These are phyloP conservation scores for Laburnicola sp. DNA, from an alignment of 2,329 filamentous ascomycete species.

Conservation along the genomic window DNA sequence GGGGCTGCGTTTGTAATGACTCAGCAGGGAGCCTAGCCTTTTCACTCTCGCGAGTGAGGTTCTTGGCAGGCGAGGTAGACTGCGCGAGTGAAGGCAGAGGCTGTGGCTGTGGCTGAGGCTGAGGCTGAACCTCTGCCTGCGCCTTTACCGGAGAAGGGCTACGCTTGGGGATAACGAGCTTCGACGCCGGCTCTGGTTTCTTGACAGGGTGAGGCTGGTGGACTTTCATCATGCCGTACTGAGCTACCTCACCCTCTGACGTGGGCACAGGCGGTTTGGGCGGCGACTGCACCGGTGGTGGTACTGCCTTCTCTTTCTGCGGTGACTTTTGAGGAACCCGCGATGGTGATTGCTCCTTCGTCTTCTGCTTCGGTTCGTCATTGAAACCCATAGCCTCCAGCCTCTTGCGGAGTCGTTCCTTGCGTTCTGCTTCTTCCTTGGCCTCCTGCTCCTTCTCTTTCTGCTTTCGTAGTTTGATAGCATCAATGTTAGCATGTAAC, in stretches of 20 bases:
- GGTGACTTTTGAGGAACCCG: slow-evolving; percentile 37
- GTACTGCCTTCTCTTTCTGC: slow-evolving; percentile 51
- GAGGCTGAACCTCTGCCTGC: slow-evolving; percentile 23
- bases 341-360: slow-evolving; percentile 45
- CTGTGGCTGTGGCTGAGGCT: slow-evolving; percentile 17
- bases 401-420: slow-evolving; percentile 72
- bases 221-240: slow-evolving; percentile 66
- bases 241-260: slow-evolving; percentile 60
- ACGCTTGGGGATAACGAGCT: slow-evolving; percentile 19
- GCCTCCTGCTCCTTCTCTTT: slow-evolving; percentile 59
- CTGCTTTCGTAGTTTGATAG: slow-evolving; percentile 68
- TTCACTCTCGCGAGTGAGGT: slow-evolving; percentile 27
- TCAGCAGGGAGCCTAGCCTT: slow-evolving; percentile 22
- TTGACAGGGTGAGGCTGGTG: slow-evolving; percentile 59
- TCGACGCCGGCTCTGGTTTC: slow-evolving; percentile 29
- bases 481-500: slow-evolving; percentile 73
- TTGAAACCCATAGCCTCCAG: slow-evolving; percentile 69
- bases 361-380: slow-evolving; percentile 34
- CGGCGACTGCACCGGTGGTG: slow-evolving; percentile 47
- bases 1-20: slow-evolving; percentile 15
- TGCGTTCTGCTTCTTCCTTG: slow-evolving; percentile 70
- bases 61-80: slow-evolving; percentile 22
- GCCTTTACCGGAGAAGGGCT: slow-evolving; percentile 28
- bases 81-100: slow-evolving; percentile 22
- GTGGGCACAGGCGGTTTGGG: slow-evolving; percentile 63